Base-by-base conservation (phyloP, 768 basidiomycete species). In the Rhodosporidiobolus sp. region DNA sequence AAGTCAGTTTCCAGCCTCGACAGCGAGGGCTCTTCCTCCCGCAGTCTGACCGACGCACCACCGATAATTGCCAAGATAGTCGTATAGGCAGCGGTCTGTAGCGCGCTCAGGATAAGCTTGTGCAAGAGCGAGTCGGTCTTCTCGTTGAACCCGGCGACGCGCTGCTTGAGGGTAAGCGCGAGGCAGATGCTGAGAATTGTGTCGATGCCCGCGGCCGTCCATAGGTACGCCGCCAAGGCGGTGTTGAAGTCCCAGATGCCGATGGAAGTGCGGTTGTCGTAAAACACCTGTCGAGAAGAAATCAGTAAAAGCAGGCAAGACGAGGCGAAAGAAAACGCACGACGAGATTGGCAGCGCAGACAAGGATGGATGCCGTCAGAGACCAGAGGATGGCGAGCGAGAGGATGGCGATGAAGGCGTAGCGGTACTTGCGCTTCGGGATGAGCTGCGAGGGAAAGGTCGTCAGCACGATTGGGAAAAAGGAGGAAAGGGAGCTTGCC, bases 41-140 rank as follows among this genome's bases (percentile, higher is more conserved):
- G 38, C 38, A 43, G 38, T 14, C 14, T 14, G 14, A 43, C 38
- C 38, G 38, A 43, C 38, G 38, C 14, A 43, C 38, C 38, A 14
- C 38, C 38, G 3, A 16, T 46, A 34, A 67, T 48, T 7, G 65
- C 50, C 4, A 67, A 48, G 19, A 67, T 43, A 3, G 65, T 26
- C 5, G 65, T 67, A 58, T 59, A 67, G 2, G 65, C n/a, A 2
- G 65, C 65, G 20, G 65, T 59, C 26, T 58, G 48, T 1, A 67
- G n/a, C 3, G 49, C 49, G 16, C 52, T 43, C 24, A 52, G 1
- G 35, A 59, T 52, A 5, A 67, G 34, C n/a, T 52, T 49, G 22
- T 35, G 48, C 0, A 67, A 34, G 32, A 53, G n/a, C 1, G 65
- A 67, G 26, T 67, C 65, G 32, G 57, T 58, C 32, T 22, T 35